A percentile compares a stretch with the other conserved stretches of the same genome.
Evolutionary conservation across 2,329 filamentous ascomycete species (phyloP).

Genomic region (Colletotrichum sp.): DNA sequence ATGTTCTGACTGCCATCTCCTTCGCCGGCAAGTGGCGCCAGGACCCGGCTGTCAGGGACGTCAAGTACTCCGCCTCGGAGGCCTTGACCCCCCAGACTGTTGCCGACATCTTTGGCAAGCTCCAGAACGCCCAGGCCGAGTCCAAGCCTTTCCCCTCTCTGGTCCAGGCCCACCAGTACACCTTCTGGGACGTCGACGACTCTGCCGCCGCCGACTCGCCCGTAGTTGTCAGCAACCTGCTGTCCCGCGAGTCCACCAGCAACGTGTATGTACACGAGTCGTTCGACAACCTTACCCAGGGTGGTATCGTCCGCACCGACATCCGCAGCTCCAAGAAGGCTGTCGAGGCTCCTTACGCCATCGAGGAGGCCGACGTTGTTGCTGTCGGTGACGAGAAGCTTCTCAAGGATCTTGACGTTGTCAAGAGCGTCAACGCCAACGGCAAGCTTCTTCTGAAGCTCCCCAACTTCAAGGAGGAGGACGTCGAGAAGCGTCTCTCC

Average conservation of each 20-base stretch:
- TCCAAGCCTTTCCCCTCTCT: conserved; percentile 44
- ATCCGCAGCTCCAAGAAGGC: conserved; percentile 83
- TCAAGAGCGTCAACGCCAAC: conserved; percentile 71
- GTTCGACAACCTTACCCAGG: conserved; percentile 71
- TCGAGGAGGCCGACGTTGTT: conserved; percentile 79
- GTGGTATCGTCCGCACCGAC: conserved; percentile 83
- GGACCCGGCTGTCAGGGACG: conserved; percentile 73
- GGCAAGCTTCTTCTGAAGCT: conserved; percentile 79
- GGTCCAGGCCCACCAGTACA: conserved; percentile 78
- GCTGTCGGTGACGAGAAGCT: conserved; percentile 80
- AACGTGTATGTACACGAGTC: conserved; percentile 67
- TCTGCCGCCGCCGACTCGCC: conserved; percentile 72
- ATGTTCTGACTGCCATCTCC: conserved; percentile 83
- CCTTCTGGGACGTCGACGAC: conserved; percentile 90
- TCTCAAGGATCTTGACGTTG: conserved; percentile 76
- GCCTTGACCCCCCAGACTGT: conserved; percentile 61
- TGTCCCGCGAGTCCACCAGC: conserved; percentile 74
- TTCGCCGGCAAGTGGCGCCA: conserved; percentile 74
- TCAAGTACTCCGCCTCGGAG: conserved; percentile 84
- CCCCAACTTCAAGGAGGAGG: conserved; percentile 82
- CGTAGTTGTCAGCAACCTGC: conserved; percentile 59
- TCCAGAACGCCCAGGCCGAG: conserved; percentile 56
- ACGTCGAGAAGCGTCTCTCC: conserved; percentile 86
- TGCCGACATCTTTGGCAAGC: conserved; percentile 53
- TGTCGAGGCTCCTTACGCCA: conserved; percentile 82